Evolutionary conservation across 1,284 basidiomycete species (phyloP).

Genomic region (Cerrena zonata): DNA sequence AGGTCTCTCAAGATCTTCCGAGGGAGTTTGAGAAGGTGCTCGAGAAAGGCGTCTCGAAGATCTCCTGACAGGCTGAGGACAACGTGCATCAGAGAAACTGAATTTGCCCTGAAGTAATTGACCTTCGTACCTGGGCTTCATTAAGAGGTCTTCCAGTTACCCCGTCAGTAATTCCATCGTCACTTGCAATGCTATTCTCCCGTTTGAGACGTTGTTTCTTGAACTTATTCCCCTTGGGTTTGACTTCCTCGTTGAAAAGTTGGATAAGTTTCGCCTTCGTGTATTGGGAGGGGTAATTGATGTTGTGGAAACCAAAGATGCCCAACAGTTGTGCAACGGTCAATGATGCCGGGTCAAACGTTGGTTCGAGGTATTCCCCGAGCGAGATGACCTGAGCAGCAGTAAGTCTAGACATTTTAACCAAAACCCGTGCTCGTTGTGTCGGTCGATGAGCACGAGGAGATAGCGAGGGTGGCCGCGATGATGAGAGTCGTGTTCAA

Average conservation of each 20-base stretch:
- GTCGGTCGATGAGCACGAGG: constrained; percentile 18
- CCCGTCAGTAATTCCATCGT: constrained; percentile 75
- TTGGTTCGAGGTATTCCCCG: constrained; percentile 78
- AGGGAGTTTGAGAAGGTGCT: constrained; percentile 22
- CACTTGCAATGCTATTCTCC: constrained; percentile 66
- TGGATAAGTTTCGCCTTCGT: constrained; percentile 84
- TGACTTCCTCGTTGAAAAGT: constrained; percentile 75
- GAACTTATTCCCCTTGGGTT: constrained; percentile 52
- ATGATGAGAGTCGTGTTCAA: constrained; percentile 16
- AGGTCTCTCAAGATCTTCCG: constrained; percentile 22
- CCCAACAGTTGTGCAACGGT: constrained; percentile 79
- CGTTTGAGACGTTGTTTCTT: constrained; percentile 62
- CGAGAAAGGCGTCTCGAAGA: constrained; percentile 36
- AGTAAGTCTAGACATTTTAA: constrained; percentile 59
- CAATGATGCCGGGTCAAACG: constrained; percentile 76
- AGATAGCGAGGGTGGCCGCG: constrained; percentile 2
- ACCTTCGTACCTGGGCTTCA: constrained; percentile 22
- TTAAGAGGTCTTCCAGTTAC: constrained; percentile 61
- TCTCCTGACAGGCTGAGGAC: constrained; percentile 23
- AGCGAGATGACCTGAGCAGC: constrained; percentile 63
- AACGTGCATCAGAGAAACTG: too few relatives aligned
- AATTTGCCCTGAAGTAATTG: too few relatives aligned
- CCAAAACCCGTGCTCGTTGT: constrained; percentile 17
- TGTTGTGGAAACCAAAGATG: constrained; percentile 76
- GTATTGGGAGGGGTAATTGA: constrained; percentile 71